Evolutionary conservation across 2,329 filamentous ascomycete species (phyloP).

Genomic region (Sclerotinia minor): DNA sequence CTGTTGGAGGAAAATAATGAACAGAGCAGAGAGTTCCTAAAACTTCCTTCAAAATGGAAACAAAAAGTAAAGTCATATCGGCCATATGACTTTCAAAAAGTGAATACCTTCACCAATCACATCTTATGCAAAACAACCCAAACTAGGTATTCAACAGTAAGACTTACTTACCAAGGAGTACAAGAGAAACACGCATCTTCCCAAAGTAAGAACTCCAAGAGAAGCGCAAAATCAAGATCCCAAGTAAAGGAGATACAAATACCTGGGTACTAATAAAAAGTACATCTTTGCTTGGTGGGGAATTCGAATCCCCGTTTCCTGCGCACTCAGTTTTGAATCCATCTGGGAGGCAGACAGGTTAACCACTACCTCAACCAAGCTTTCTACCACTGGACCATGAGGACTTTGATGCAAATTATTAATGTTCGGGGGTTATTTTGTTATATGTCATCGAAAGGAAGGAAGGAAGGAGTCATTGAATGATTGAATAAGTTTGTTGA

Average conservation of each 20-base stretch:
- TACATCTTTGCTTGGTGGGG: constrained; percentile 20
- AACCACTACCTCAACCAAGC: constrained; percentile 26
- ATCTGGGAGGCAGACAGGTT: constrained; percentile 24
- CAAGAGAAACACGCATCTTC: neutral
- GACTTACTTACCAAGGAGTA: too few species aligned
- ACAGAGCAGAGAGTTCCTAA: neutral
- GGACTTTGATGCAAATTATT: constrained; percentile 2
- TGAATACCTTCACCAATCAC: constrained; percentile 12
- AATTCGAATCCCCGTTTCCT: constrained; percentile 25
- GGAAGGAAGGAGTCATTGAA: neutral
- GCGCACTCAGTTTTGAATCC: neutral
- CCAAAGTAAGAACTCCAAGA: neutral
- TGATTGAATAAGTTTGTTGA: neutral
- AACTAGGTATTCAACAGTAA: neutral
- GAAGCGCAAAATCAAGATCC: too few species aligned
- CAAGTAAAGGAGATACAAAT: neutral
- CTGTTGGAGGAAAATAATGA: neutral
- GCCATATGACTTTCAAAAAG: neutral
- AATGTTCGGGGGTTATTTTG: neutral
- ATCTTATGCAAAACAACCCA: too few species aligned
- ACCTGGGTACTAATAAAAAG: neutral
- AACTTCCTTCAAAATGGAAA: neutral
- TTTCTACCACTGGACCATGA: constrained; percentile 7
- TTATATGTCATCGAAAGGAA: neutral
- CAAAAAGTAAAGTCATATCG: neutral